Evolutionary conservation across 2,329 filamentous ascomycete species (phyloP), one percentile per base, ranked within the genome.

Genomic region (Epichloe aotearoae): DNA sequence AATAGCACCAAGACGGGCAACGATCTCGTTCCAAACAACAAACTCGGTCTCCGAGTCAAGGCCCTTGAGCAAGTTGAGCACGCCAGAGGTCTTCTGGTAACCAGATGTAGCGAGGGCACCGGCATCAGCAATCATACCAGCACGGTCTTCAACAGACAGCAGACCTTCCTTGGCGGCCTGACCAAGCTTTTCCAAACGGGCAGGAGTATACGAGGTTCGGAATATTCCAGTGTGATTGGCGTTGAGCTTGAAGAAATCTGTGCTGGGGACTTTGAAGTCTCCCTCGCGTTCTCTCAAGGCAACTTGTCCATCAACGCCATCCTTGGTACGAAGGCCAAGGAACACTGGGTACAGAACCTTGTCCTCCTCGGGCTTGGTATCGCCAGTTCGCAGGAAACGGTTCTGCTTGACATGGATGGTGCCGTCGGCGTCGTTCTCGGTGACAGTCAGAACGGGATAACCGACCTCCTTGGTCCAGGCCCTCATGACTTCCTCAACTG

Each of bases 381-480:
- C 91, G 40, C 86, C 89, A 12, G 91, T 97, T 53, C 89, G 80
- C 55, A 97, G 73, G 76, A 96, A 95, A 49, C 91, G 86, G 69
- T 96, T 96, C 69, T 97, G 91, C 75, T 93, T 93, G 57, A 97
- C 74, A 55, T 84, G 83, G 61, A 96, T 90, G 19, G 82, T 83
- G 53, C 79, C 84, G 46, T 83, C 76, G 26, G 75, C 73, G 23
- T 82, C 78, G 48, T 67, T 61, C 51, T 82, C 74, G 53, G 85
- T 87, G 30, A 97, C 89, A 7, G 84, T 85, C 44, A 97, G 79
- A 39, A 97, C 90, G 1, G 91, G 91, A 70, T 85, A 96, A 49
- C 91, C 91, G 51, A 97, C 86, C 61, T 95, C 85, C 76, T 95
- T 96, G 48, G 91, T 97, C 91, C 91, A 97, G 57, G 91, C 88